phyloP scores from a whole-genome alignment of 495 filamentous ascomycete genomes.

The Bombardia bombarda region DNA sequence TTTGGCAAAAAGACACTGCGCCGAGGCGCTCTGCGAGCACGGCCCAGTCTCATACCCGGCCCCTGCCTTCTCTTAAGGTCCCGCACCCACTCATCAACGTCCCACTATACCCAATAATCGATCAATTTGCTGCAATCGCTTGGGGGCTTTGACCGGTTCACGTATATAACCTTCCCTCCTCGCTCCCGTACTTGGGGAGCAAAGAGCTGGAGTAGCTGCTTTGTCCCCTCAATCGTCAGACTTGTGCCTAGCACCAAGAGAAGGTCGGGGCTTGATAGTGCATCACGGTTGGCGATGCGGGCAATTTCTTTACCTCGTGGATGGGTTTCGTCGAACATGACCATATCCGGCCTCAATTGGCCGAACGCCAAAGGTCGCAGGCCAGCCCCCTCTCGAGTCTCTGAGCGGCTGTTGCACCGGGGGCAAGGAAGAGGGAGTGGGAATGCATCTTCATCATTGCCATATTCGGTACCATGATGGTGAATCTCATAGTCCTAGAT shows the following conservation, averaged over 20 bases:
- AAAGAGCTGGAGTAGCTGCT: neutral
- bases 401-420: neutral
- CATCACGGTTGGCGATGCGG: neutral
- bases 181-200: neutral
- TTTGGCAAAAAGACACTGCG: no score
- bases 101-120: constrained; percentile 1
- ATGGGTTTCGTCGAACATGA: constrained; percentile 1
- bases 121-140: neutral
- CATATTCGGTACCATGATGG: neutral
- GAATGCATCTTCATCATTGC: neutral
- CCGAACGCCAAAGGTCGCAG: neutral
- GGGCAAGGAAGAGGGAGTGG: neutral
- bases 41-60: neutral
- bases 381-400: neutral
- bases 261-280: neutral
- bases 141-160: neutral
- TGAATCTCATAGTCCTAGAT: neutral
- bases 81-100: constrained; percentile 1
- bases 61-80: neutral
- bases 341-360: neutral
- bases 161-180: constrained; percentile 1
- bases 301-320: neutral
- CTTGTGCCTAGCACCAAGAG: constrained; percentile 1
- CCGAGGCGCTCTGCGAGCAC: neutral
- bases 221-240: neutral